Conservation (phyloP, 805 yeast species). For the Sugiyamaella chiloensis region DNA sequence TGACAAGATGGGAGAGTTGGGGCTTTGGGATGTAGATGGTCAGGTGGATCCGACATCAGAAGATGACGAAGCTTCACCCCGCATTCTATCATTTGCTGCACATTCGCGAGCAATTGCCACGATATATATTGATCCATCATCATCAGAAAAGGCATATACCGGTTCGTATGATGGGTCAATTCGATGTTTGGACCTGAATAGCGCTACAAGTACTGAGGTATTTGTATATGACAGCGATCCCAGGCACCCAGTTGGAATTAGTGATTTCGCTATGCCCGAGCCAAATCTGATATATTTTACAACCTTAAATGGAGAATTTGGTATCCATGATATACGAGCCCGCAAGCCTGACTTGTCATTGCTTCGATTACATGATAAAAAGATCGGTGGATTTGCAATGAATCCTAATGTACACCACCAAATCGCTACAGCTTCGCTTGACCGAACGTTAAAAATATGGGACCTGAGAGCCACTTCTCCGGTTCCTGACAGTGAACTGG, state of each 20-base stretch:
- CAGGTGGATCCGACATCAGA: conserved; percentile 36
- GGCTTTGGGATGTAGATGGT: conserved; percentile 75
- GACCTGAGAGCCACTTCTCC: conserved; percentile 58
- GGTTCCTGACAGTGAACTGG: conserved; percentile 12
- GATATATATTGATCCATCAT: conserved; percentile 50
- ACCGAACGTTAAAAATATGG: conserved; percentile 81
- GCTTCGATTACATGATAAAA: conserved; percentile 77
- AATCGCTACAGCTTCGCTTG: conserved; percentile 85
- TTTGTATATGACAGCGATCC: conserved; percentile 52
- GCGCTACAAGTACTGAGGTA: conserved; percentile 57
- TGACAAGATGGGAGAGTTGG: conserved; percentile 82
- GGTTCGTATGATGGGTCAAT: conserved; percentile 88
- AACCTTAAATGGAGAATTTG: conserved; percentile 77
- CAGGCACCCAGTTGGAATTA: conserved; percentile 54
- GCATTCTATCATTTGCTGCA: conserved; percentile 61
- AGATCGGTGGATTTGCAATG: conserved; percentile 83
- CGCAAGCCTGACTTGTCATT: conserved; percentile 36
- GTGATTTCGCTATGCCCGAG: conserved; percentile 65
- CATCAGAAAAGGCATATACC: conserved; percentile 57
- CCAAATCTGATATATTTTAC: conserved; percentile 64
- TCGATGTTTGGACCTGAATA: conserved; percentile 63
- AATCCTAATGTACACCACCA: conserved; percentile 66
- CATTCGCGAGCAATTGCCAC: conserved; percentile 75
- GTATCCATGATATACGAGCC: conserved; percentile 65
- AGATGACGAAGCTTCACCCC: conserved; percentile 34